Evolutionary conservation across 148 eudicot genomes (phyloP), one percentile per base, ranked within the genome.

Genomic region (Spergularia bocconei): DNA sequence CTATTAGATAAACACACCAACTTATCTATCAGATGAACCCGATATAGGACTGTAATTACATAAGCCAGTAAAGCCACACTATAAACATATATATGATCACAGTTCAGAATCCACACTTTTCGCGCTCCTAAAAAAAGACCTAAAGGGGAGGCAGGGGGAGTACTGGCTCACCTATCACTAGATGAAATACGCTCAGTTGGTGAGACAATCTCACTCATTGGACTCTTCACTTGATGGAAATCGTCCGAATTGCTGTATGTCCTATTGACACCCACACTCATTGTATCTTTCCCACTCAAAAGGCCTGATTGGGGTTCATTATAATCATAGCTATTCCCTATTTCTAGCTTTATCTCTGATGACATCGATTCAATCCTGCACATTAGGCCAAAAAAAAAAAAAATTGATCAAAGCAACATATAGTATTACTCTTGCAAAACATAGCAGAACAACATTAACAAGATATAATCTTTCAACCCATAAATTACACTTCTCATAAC

Each of bases 351-450:
- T 75, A 81, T 70, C 80, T 84, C 84, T 70, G 87, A 76, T 39
- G 89, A 79, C 95, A 90, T 90, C 52, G 77, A 60, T 81, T 68
- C 53, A 72, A 82, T 50, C 73, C 91, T 83, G 83, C 19, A 57
- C 6, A 69, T 15, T 8, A 11, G 11, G 29, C 65, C 13, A 55
- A 69, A 13, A 63, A 52, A 47, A 67, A 15, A 73, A 64, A 80
- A 69, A 79, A 70, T 39, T 62, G 47, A 68, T 14, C 23, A 50
- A 74, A 50, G 25, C 48, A n/a, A 14, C 64, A 20, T 23, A 54
- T 33, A 55, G 19, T 62, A 20, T 0, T 39, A 39, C 63, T 66
- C 38, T 9, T 47, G 11, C 41, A 55, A 17, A 50, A 39, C 69
- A 39, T 29, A 44, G 53, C 4, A 44, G 13, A 72, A 69, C n/a